Conservation (phyloP, 1,284 basidiomycete species). For the Malassezia obtusa region DNA sequence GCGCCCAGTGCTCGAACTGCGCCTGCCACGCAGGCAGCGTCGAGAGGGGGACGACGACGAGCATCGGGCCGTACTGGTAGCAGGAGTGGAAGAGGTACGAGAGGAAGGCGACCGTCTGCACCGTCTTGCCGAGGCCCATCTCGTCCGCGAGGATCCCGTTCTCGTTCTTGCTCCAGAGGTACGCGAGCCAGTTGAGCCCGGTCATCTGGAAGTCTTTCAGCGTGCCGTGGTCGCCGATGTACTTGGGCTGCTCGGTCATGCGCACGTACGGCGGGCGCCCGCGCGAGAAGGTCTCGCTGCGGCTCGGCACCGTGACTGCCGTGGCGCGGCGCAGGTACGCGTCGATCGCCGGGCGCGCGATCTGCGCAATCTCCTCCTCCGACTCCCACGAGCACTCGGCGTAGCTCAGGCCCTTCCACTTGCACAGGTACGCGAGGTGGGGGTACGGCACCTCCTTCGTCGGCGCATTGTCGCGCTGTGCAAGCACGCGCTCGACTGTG, state of each 20-base stretch:
- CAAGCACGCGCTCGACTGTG: constrained; percentile 81
- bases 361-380: constrained; percentile 60
- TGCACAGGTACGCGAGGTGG: constrained; percentile 81
- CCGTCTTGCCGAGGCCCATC: constrained; percentile 97
- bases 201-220: constrained; percentile 98
- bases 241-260: constrained; percentile 81
- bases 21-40: constrained; percentile 98
- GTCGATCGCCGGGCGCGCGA: constrained; percentile 60
- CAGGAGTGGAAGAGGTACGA: constrained; percentile 91
- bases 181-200: constrained; percentile 95
- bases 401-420: constrained; percentile 92
- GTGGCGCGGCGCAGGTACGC: constrained; percentile 69
- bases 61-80: constrained; percentile 82
- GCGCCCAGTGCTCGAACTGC: constrained; percentile 96
- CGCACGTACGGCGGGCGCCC: constrained; percentile 73
- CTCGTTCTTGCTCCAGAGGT: constrained; percentile 84
- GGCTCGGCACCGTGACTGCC: constrained; percentile 73
- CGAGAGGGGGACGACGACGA: constrained; percentile 93
- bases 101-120: constrained; percentile 91
- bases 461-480: constrained; percentile 62
- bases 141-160: constrained; percentile 98
- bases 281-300: constrained; percentile 64
- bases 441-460: constrained; percentile 55
- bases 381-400: constrained; percentile 91
- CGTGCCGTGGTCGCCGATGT: constrained; percentile 61